A percentile compares a stretch with the other conserved stretches of the same genome.
phyloP scores from a whole-genome alignment of 768 basidiomycete genomes.

The Polyporus arcularius region DNA sequence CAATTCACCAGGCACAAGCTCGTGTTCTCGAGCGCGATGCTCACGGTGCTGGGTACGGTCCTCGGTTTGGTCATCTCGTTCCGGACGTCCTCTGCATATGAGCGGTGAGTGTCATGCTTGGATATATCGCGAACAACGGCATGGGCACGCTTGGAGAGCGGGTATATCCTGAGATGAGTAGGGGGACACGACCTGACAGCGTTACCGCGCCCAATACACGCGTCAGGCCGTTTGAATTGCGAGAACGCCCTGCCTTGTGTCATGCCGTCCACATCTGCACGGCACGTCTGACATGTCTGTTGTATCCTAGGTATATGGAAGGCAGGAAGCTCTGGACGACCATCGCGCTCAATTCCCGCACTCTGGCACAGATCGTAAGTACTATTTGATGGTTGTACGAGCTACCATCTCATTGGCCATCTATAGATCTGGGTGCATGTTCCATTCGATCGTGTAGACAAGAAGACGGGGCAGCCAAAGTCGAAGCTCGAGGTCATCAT shows the following conservation, averaged over 20 bases:
- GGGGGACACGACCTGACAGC: no score
- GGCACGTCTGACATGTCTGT: no score
- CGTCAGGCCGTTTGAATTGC: no score
- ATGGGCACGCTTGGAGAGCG: no score
- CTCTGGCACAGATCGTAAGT: slow-evolving; percentile 58
- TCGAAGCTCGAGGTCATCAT: slow-evolving; percentile 50
- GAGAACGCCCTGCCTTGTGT: no score
- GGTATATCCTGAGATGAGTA: no score
- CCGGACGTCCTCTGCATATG: slow-evolving; percentile 71
- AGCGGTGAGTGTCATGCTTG: slow-evolving; percentile 44
- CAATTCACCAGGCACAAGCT: slow-evolving; percentile 48
- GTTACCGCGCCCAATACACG: no score
- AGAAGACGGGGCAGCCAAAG: slow-evolving; percentile 30
- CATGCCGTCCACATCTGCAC: background rate
- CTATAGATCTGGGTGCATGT: slow-evolving; percentile 59
- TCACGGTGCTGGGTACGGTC: slow-evolving; percentile 75
- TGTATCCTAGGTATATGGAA: slow-evolving; percentile 55
- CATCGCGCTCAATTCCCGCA: slow-evolving; percentile 57
- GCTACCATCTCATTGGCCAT: background rate
- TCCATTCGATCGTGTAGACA: slow-evolving; percentile 42
- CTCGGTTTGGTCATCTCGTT: slow-evolving; percentile 74
- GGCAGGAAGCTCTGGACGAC: slow-evolving; percentile 73
- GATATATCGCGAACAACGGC: no score
- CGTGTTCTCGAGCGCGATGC: slow-evolving; percentile 52
- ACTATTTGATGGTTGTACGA: background rate